Evolutionary conservation across 2,329 filamentous ascomycete species (phyloP).

Genomic region (Thermoascus crustaceus): DNA sequence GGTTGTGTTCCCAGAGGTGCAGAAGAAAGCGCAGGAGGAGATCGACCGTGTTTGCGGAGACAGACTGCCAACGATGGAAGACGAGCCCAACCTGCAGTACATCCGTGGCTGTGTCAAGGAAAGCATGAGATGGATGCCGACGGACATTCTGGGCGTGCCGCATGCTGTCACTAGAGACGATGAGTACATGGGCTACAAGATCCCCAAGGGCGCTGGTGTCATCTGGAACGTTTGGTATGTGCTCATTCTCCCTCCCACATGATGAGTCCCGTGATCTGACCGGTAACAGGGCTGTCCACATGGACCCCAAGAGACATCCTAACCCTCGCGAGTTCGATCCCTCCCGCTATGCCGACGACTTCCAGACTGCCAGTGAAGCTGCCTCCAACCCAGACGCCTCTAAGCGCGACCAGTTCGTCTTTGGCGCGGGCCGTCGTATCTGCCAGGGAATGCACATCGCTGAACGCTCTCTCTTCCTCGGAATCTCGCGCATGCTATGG

Average conservation of each 20-base stretch:
- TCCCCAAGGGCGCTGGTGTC: constrained; percentile 26
- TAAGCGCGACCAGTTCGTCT: constrained; percentile 38
- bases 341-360: constrained; percentile 16
- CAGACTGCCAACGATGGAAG: constrained; percentile 25
- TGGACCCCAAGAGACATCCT: constrained; percentile 6
- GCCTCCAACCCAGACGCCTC: constrained; percentile 16
- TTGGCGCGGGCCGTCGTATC: constrained; percentile 41
- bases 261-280: no score
- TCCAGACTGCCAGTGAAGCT: constrained; percentile 23
- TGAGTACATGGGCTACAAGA: constrained; percentile 39
- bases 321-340: constrained; percentile 25
- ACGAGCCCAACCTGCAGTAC: constrained; percentile 25
- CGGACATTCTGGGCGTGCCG: constrained; percentile 38
- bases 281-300: not conserved
- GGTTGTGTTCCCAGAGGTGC: constrained; percentile 38
- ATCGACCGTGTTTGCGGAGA: constrained; percentile 26
- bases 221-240: not conserved
- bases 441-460: constrained; percentile 45
- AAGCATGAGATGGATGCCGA: constrained; percentile 33
- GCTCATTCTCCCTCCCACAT: no score
- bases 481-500: constrained; percentile 44
- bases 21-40: constrained; percentile 33
- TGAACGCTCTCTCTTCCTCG: constrained; percentile 39
- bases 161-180: constrained; percentile 42
- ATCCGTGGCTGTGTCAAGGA: constrained; percentile 27